Conservation (phyloP, 2,329 filamentous ascomycete genomes). For the Dactylellina leptospora region DNA sequence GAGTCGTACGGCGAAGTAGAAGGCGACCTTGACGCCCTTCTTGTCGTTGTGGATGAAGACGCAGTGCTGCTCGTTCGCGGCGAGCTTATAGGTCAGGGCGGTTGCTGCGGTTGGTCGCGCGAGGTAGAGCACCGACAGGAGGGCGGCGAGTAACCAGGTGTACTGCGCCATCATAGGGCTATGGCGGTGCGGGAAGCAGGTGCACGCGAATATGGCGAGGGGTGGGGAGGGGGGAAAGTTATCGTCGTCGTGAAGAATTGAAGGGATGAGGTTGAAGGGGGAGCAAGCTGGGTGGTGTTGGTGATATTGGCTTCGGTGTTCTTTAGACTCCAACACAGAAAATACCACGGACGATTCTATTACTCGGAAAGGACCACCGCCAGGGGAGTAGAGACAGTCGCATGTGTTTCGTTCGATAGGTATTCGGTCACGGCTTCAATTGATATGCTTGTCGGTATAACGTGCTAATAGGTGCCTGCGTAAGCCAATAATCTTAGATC, state of each 20-base stretch:
- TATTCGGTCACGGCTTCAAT: too few relatives aligned
- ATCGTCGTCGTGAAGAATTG: conserved; percentile 6
- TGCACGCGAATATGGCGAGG: background rate
- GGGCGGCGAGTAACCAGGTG: conserved; percentile 62
- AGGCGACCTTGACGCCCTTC: conserved; percentile 86
- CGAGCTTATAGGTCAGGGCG: conserved; percentile 90
- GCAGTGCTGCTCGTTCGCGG: conserved; percentile 91
- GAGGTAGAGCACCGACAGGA: conserved; percentile 73
- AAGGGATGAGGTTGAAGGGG: conserved; percentile 3
- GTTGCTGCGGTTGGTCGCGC: conserved; percentile 73
- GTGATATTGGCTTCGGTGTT: conserved; percentile 44
- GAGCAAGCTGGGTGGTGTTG: background rate
- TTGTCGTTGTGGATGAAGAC: conserved; percentile 86
- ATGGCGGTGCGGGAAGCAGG: background rate
- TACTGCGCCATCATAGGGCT: conserved; percentile 28
- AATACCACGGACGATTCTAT: conserved; percentile 27
- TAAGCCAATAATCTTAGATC: too few relatives aligned
- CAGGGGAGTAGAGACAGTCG: too few relatives aligned
- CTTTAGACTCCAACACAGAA: conserved; percentile 44
- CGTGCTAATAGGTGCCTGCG: too few relatives aligned
- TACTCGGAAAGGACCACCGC: too few relatives aligned
- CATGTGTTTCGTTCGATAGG: too few relatives aligned
- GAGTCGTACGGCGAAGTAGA: conserved; percentile 90
- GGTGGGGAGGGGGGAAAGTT: background rate
- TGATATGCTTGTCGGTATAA: too few relatives aligned